Conservation (phyloP, 805 yeast species). For the Pichia membranifaciens region DNA sequence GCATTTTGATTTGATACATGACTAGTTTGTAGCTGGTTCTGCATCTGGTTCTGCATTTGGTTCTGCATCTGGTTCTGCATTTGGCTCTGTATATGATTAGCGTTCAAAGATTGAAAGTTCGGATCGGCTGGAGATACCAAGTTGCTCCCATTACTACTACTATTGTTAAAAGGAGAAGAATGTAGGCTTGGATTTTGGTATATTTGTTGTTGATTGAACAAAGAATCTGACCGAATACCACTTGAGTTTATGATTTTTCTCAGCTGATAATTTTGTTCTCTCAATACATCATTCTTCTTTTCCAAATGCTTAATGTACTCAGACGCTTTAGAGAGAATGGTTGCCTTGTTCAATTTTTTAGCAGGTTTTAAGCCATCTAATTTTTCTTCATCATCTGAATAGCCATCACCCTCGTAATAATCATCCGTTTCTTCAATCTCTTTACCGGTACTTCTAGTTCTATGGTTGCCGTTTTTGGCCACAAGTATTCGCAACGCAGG, state of each 20-base stretch:
- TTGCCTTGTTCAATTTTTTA: constrained; percentile 69
- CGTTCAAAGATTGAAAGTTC: neutral
- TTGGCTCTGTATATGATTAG: neutral
- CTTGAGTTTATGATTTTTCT: constrained; percentile 18
- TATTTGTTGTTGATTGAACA: constrained; percentile 9
- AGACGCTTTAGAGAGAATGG: constrained; percentile 67
- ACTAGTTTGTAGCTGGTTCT: neutral
- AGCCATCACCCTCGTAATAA: constrained; percentile 47
- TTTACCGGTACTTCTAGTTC: constrained; percentile 31
- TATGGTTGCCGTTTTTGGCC: constrained; percentile 32
- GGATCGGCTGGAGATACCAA: constrained; percentile 13
- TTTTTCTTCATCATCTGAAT: constrained; percentile 46
- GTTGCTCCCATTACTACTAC: constrained; percentile 8
- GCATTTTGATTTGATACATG: too few species aligned
- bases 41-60: neutral
- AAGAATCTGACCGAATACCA: constrained; percentile 9
- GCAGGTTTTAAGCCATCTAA: constrained; percentile 77
- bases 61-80: neutral
- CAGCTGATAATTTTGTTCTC: constrained; percentile 41
- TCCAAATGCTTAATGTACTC: constrained; percentile 75
- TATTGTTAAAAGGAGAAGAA: constrained; percentile 14
- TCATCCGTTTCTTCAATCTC: constrained; percentile 39
- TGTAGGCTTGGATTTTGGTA: constrained; percentile 14
- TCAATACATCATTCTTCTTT: constrained; percentile 46
- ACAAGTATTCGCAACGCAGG: constrained; percentile 58